Evolutionary conservation across 2,329 filamentous ascomycete genomes (phyloP), one percentile per base, ranked within the genome.

Genomic region (Xylariaceae sp.): DNA sequence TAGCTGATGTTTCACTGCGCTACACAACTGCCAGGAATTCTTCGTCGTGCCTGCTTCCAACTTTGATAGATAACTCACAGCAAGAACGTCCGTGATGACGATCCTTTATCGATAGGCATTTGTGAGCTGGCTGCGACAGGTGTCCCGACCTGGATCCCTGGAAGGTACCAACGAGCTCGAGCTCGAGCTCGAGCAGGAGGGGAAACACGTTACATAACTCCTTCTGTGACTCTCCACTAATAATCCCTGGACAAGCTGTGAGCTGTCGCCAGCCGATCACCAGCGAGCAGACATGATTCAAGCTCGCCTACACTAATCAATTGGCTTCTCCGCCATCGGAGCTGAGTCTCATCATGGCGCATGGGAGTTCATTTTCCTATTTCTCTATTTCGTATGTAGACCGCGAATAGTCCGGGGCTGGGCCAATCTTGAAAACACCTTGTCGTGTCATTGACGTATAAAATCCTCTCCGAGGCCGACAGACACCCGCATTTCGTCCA

Each of bases 311-410:
- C 49, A 56, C 37, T 50, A 30, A 50, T 39, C n/a, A 42, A 42
- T 13, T 42, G 8, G 17, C 34, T 10, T 17, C 47, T 63, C 63
- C 63, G 63, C 18, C 39, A 65, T 62, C 63, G 63, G 63, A 65
- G 63, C 45, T 54, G 59, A 57, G 57, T 23, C 37, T 53, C 7
- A 9, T 11, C 7, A 9, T 11, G 7, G 10, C 37, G 23, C 23
- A 9, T n/a, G 7, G 10, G 9, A 42, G 23, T 45, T n/a, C 11
- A 13, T 13, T 13, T 45, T 45, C 42, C 42, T n/a, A 45, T 6
- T 13, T 42, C 37, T 30, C 23, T 30, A 18, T 18, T 18, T 18
- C 17, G 17, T 30, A 30, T 30, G 23, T 30, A 30, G 23, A 30
- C 23, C 23, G 5, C 5, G 23, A 5, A 30, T 30, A 30, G 23